A percentile compares a stretch with the other conserved stretches of the same genome.
These are phyloP conservation scores for Stropharia rugosoannulata DNA, from an alignment of 768 basidiomycete species.

Conservation along the genomic window DNA sequence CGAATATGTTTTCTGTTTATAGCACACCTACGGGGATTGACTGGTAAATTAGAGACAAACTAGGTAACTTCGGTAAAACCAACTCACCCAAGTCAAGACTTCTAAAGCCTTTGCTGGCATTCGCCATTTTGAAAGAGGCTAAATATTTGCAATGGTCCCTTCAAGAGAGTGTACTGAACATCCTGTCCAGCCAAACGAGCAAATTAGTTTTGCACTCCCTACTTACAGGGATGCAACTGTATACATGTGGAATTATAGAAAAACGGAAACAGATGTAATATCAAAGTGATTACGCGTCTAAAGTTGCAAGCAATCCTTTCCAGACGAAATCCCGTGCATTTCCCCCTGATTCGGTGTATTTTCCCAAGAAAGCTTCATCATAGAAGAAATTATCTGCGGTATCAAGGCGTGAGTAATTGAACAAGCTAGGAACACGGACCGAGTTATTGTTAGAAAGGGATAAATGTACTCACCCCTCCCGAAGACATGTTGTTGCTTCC, in stretches of 20 bases:
- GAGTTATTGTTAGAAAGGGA: neutral
- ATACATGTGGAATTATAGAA: neutral
- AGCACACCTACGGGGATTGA: neutral
- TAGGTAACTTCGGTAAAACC: neutral
- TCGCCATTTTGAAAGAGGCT: neutral
- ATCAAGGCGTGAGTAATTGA: conserved; percentile 1
- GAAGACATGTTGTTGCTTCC: conserved; percentile 55
- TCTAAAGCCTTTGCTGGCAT: no score
- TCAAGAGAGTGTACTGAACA: neutral
- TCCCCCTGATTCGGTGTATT: conserved; percentile 75
- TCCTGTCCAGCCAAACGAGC: neutral
- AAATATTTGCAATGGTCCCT: neutral
- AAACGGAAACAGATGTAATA: neutral
- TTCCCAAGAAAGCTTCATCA: conserved; percentile 78
- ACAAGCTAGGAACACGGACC: neutral
- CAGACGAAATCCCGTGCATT: conserved; percentile 80
- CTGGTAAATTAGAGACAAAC: no score
- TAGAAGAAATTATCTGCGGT: conserved; percentile 27
- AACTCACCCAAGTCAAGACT: neutral
- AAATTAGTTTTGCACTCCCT: conserved; percentile 2
- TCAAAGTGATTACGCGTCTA: conserved; percentile 11
- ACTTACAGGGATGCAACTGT: neutral
- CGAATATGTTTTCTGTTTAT: neutral
- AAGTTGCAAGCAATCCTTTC: conserved; percentile 47
- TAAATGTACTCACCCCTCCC: conserved; percentile 15